Evolutionary conservation across 805 yeast species (phyloP).

Genomic region (Middelhovenomyces tepae): DNA sequence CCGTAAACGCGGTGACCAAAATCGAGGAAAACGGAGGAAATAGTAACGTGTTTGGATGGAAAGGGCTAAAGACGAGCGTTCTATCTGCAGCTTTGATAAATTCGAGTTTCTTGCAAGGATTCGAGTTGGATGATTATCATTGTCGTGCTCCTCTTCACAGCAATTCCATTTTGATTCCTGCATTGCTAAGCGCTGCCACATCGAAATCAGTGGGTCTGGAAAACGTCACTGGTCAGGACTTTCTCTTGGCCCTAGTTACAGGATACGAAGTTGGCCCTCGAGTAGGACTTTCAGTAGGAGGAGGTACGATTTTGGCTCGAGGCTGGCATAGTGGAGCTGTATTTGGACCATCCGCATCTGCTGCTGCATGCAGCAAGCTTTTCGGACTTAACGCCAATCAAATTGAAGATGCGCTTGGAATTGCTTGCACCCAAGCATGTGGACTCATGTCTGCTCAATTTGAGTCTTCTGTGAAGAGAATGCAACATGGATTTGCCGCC

Average conservation of each 20-base stretch:
- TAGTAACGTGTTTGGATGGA: conserved; percentile 9
- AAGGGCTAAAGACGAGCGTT: conserved; percentile 2
- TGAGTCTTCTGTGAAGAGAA: conserved; percentile 11
- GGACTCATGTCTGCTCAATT: conserved; percentile 12
- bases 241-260: conserved; percentile 4
- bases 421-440: conserved; percentile 12
- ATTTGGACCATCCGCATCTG: conserved; percentile 10
- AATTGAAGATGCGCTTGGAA: conserved; percentile 11
- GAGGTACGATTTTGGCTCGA: conserved; percentile 7
- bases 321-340: conserved; percentile 13
- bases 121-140: conserved; percentile 11
- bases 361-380: conserved; percentile 6
- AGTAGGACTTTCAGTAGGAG: conserved; percentile 7
- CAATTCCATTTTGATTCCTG: conserved; percentile 10
- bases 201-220: background rate
- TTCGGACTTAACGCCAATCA: conserved; percentile 4
- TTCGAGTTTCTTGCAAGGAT: conserved; percentile 7
- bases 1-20: conserved; percentile 6
- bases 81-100: conserved; percentile 8
- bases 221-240: conserved; percentile 6
- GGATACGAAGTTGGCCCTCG: conserved; percentile 11
- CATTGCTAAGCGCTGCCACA: conserved; percentile 4
- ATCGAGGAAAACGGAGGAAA: conserved; percentile 6
- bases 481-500: conserved; percentile 13
- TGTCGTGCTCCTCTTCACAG: conserved; percentile 10